Evolutionary conservation across 805 yeast genomes (phyloP).

Genomic region (Kurtzmaniella cleridarum): DNA sequence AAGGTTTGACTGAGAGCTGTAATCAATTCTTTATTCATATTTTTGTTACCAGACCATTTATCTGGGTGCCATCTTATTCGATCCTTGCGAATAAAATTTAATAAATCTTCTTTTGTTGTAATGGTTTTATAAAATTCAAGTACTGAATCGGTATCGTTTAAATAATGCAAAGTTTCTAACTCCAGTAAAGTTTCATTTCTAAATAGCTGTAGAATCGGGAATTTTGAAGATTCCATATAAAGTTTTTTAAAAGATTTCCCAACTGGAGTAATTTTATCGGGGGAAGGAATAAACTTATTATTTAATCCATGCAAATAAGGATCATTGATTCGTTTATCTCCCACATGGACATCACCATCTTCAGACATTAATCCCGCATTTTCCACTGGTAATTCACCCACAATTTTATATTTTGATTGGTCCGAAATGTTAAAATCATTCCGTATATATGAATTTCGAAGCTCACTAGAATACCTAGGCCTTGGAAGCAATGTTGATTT

Average conservation of each 20-base stretch:
- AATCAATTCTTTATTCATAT: conserved; percentile 22
- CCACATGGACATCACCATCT: conserved; percentile 26
- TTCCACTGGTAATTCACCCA: conserved; percentile 27
- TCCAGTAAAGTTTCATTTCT: conserved; percentile 9
- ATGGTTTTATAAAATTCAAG: conserved; percentile 22
- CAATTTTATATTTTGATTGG: conserved; percentile 14
- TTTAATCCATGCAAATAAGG: conserved; percentile 16
- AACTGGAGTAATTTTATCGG: conserved; percentile 2
- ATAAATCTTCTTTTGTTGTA: conserved; percentile 10
- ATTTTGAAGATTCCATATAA: conserved; percentile 12
- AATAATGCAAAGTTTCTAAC: conserved; percentile 8
- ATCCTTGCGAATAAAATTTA: conserved; percentile 37
- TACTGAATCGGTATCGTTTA: conserved; percentile 19
- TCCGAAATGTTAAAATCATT: conserved; percentile 2
- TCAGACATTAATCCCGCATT: conserved; percentile 33
- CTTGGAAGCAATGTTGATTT: conserved; percentile 13
- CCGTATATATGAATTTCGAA: conserved; percentile 20
- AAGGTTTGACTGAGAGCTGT: conserved; percentile 25
- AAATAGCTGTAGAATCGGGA: conserved; percentile 10
- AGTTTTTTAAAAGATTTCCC: background rate
- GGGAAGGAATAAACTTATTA: background rate
- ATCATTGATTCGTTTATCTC: conserved; percentile 33
- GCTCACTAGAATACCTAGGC: conserved; percentile 9
- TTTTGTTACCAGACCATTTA: conserved; percentile 38
- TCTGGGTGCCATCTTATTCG: conserved; percentile 72